These are phyloP conservation scores for Alternaria triticimaculans DNA, from an alignment of 2,329 filamentous ascomycete genomes.

Conservation along the genomic window DNA sequence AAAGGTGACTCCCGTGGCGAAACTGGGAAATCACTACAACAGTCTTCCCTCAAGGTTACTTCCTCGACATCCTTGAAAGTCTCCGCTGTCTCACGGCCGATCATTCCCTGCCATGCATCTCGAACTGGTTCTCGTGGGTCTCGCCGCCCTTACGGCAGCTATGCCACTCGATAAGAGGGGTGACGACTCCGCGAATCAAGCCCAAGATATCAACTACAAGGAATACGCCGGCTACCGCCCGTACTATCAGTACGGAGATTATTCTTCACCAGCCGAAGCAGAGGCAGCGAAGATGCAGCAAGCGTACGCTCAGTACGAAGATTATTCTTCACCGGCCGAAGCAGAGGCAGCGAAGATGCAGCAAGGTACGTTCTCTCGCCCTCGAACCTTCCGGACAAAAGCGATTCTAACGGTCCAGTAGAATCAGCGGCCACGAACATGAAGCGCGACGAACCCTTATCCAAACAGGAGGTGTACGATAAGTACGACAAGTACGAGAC, in stretches of 20 bases:
- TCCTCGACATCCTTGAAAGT: not conserved
- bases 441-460: not conserved
- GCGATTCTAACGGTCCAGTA: not conserved
- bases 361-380: not conserved
- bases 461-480: not conserved
- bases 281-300: not conserved
- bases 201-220: conserved; percentile 5
- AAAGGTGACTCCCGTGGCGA: conserved; percentile 2
- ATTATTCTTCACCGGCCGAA: not conserved
- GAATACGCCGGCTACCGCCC: conserved; percentile 8
- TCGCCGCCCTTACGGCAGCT: conserved; percentile 15
- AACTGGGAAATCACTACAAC: not conserved
- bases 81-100: not conserved
- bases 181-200: not conserved
- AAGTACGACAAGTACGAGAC: not conserved
- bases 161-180: conserved; percentile 16
- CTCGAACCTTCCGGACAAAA: accelerated
- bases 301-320: not conserved
- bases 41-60: not conserved
- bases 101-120: conserved; percentile 19
- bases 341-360: not conserved
- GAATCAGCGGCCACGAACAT: not conserved
- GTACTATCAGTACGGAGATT: conserved; percentile 10
- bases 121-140: conserved; percentile 15
- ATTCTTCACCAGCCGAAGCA: not conserved